Conservation (phyloP, 2,329 filamentous ascomycete genomes). For the Pseudogymnoascus destructans region DNA sequence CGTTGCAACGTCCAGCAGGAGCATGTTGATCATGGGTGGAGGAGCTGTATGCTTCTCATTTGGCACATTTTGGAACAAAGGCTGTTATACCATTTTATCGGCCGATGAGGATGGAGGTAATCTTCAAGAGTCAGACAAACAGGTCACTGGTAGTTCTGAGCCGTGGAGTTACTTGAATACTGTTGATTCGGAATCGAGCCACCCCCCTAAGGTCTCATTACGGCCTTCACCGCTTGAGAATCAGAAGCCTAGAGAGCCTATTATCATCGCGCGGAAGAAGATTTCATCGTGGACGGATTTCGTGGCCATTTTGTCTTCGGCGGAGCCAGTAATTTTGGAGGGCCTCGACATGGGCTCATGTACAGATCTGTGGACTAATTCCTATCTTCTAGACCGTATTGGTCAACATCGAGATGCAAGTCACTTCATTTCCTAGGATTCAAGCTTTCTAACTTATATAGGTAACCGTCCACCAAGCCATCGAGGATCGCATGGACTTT, state of each 20-base stretch:
- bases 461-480: constrained; percentile 62
- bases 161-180: constrained; percentile 19
- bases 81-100: constrained; percentile 23
- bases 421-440: not conserved
- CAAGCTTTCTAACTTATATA: constrained; percentile 25
- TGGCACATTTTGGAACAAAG: constrained; percentile 70
- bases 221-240: not conserved
- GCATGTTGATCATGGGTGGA: constrained; percentile 57
- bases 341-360: constrained; percentile 55
- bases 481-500: constrained; percentile 60
- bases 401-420: constrained; percentile 47
- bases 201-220: constrained; percentile 6
- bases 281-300: constrained; percentile 46
- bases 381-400: constrained; percentile 51
- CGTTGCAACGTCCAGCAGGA: constrained; percentile 33
- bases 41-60: constrained; percentile 86
- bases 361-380: constrained; percentile 49
- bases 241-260: constrained; percentile 1
- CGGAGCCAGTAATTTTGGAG: constrained; percentile 53
- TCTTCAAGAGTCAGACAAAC: not conserved
- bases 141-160: not conserved
- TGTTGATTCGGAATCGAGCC: constrained; percentile 10
- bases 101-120: not conserved
- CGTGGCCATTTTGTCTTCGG: constrained; percentile 39
- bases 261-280: constrained; percentile 37